A percentile compares a stretch with the other conserved stretches of the same genome.
Evolutionary conservation across 805 yeast genomes (phyloP).

Genomic region (Phaffomyces thermotolerans): DNA sequence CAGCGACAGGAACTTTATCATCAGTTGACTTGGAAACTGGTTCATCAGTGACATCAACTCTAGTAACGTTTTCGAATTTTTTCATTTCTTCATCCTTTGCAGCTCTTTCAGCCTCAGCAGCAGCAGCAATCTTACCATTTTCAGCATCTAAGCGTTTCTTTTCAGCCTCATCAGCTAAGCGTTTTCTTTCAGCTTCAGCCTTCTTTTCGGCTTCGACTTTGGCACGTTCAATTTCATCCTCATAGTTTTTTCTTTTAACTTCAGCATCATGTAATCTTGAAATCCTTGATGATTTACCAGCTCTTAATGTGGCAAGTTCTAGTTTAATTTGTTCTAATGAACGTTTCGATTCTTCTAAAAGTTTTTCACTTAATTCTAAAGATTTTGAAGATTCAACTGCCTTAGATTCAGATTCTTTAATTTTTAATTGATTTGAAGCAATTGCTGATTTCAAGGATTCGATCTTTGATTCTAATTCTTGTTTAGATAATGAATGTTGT

Average conservation of each 20-base stretch:
- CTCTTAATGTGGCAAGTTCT: constrained; percentile 18
- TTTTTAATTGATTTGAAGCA: constrained; percentile 14
- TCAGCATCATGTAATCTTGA: constrained; percentile 20
- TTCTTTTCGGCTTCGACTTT: constrained; percentile 12
- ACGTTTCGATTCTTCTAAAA: constrained; percentile 12
- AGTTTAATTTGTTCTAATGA: constrained; percentile 14
- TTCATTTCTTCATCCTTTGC: constrained; percentile 14
- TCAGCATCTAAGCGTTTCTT: constrained; percentile 47
- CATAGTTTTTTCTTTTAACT: constrained; percentile 18
- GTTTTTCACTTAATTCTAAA: constrained; percentile 14
- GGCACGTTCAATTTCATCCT: constrained; percentile 12
- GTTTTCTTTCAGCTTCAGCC: constrained; percentile 43
- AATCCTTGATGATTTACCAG: constrained; percentile 15
- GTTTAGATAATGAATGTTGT: constrained; percentile 13
- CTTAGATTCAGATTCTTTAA: constrained; percentile 13
- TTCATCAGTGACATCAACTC: constrained; percentile 9
- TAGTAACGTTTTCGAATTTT: constrained; percentile 1
- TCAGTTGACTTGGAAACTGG: not conserved
- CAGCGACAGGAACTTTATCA: not conserved
- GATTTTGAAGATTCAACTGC: constrained; percentile 6
- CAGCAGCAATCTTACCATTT: not conserved
- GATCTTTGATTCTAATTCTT: constrained; percentile 16
- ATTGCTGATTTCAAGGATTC: constrained; percentile 13
- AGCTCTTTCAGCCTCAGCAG: constrained; percentile 9
- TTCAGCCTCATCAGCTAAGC: constrained; percentile 74